These are phyloP conservation scores for Singerocomus inundabilis DNA, from an alignment of 1,284 basidiomycete genomes.

Conservation along the genomic window DNA sequence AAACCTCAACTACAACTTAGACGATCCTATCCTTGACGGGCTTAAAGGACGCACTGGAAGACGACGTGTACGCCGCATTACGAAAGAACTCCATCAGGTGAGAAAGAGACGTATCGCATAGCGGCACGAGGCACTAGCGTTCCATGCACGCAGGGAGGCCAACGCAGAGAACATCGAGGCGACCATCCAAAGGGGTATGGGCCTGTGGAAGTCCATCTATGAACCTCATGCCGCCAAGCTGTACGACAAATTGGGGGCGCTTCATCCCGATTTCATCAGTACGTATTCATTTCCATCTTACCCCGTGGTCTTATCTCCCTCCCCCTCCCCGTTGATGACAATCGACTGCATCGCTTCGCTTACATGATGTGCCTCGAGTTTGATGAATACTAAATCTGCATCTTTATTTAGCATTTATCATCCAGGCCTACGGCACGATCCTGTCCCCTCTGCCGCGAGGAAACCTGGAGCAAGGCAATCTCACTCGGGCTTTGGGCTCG, in stretches of 20 bases:
- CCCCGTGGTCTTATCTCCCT: constrained; percentile 37
- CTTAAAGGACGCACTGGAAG: constrained; percentile 70
- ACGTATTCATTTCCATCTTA: constrained; percentile 42
- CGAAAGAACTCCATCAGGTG: constrained; percentile 69
- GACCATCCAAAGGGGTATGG: constrained; percentile 63
- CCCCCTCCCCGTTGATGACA: constrained; percentile 23
- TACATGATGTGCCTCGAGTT: constrained; percentile 35
- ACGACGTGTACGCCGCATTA: constrained; percentile 73
- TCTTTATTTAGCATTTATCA: constrained; percentile 76
- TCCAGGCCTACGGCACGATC: constrained; percentile 87
- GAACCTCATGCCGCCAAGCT: constrained; percentile 88
- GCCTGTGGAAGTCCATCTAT: constrained; percentile 91
- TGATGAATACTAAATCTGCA: constrained; percentile 30
- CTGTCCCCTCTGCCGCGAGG: constrained; percentile 73
- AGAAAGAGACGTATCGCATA: constrained; percentile 27
- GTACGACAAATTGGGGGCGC: constrained; percentile 80
- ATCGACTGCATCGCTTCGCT: constrained; percentile 33
- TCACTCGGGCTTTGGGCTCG: constrained; percentile 85
- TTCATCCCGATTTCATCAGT: constrained; percentile 86
- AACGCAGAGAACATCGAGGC: constrained; percentile 64
- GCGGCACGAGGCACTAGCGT: constrained; percentile 26
- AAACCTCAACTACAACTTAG: constrained; percentile 39
- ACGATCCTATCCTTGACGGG: constrained; percentile 82
- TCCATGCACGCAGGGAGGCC: constrained; percentile 48
- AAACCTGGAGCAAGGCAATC: constrained; percentile 71